Conservation (phyloP, 2,329 filamentous ascomycete genomes). For the Microdochium paspali region DNA sequence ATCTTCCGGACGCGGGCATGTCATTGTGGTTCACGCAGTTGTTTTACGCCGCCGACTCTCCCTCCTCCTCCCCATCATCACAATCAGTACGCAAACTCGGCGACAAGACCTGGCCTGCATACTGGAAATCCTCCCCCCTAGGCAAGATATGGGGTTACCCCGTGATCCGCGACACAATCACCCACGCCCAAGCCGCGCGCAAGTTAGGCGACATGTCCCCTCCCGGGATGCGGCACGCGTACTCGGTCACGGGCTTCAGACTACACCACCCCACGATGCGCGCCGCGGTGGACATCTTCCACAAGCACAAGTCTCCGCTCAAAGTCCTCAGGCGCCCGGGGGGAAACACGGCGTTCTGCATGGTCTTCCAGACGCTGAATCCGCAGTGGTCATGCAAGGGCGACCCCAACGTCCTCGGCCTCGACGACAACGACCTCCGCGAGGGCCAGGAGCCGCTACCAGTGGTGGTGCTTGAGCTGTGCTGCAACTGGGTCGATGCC, state of each 20-base stretch:
- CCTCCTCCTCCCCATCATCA: background rate
- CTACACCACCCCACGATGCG: background rate
- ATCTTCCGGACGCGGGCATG: background rate
- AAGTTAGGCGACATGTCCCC: background rate
- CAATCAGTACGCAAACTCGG: background rate
- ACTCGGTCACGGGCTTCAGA: background rate
- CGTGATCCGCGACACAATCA: background rate
- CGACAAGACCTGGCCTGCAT: background rate
- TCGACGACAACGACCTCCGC: background rate
- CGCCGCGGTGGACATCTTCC: background rate
- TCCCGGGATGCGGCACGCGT: background rate
- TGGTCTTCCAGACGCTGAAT: background rate
- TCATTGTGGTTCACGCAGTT: background rate
- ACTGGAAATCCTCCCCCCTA: background rate
- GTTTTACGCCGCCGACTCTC: background rate
- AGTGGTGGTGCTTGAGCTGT: background rate
- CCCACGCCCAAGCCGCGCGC: background rate
- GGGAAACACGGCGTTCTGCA: background rate
- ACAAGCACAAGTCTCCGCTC: background rate
- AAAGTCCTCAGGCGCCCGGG: background rate
- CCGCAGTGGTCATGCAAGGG: background rate
- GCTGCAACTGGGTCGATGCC: background rate
- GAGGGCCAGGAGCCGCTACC: too few species aligned
- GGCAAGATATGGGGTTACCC: background rate
- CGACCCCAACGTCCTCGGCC: background rate